These are phyloP conservation scores for Cenchrus fungigraminus DNA, from an alignment of 176 grass and related monocot species.

Conservation along the genomic window DNA sequence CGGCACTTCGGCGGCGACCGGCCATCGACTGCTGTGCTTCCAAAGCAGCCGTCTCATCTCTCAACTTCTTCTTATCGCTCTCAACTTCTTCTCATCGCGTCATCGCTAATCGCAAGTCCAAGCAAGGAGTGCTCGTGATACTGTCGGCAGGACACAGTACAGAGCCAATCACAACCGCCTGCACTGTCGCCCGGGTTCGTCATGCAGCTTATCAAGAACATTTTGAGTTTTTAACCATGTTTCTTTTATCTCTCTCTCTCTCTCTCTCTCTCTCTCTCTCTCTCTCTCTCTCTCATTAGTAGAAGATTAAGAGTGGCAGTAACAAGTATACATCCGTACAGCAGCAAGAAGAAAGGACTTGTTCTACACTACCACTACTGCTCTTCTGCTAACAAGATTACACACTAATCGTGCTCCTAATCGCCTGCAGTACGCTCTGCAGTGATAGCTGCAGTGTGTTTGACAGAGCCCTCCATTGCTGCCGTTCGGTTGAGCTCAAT, in stretches of 20 bases:
- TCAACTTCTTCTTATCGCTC: neutral
- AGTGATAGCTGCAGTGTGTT: neutral
- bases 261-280: no score
- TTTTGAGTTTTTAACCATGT: neutral
- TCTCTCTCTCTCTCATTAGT: neutral
- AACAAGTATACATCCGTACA: neutral
- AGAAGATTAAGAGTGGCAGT: neutral
- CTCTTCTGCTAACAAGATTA: neutral
- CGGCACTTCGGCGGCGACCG: neutral
- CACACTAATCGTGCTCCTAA: neutral
- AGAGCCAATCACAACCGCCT: neutral
- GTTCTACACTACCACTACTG: neutral
- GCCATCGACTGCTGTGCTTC: neutral
- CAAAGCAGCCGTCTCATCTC: slow-evolving; percentile 5
- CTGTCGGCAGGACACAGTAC: neutral
- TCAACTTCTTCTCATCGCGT: neutral
- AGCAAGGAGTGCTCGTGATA: no score
- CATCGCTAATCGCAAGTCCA: neutral
- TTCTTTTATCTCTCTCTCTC: neutral
- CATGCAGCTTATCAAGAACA: neutral
- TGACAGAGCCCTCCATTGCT: neutral
- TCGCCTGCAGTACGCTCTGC: neutral
- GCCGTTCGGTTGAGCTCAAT: neutral
- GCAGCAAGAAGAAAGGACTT: neutral
- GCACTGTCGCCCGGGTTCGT: neutral